Evolutionary conservation across 176 grass and related monocot species (phyloP), one percentile per base, ranked within the genome.

Genomic region (Eleusine coracana): DNA sequence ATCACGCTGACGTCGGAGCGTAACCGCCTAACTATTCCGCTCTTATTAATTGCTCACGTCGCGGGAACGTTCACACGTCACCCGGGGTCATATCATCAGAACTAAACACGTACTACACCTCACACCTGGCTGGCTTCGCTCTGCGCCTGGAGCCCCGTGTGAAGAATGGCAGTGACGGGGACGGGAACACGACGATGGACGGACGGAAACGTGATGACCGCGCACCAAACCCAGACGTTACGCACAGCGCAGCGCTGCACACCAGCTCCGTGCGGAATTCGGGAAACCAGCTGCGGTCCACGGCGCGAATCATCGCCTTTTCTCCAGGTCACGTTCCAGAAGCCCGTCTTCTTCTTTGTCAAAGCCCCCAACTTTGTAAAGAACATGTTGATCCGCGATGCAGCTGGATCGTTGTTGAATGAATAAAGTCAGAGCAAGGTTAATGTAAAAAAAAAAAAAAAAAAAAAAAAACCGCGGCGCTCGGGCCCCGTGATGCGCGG

Each of bases 401-500:
- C 25, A 25, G 25, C 25, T 25, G 25, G 25, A 25, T 25, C 25
- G 25, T 25, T 25, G 25, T 25, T 25, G 25, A 25, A 25, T 25
- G 25, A 25, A 25, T 25, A 25, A 25, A 25, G 25, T 25, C 25
- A 25, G 25, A 25, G 25, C 25, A 25, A 25, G 25, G 25, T 25
- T 25, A 25, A 25, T 25, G 25, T 25, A 25, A 25, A 25, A 25
- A 25, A 25, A 25, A 25, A 25, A 25, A 25, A 25, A 25, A 25
- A 25, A 25, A 25, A 25, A 25, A 25, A 0, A 25, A 25, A 25
- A 25, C 25, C 25, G 73, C 73, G 34, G 38, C 42, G 71, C 45
- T 5, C 23, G 40, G 36, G 54, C 39, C 31, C 78, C 88, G 83
- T 86, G 88, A 90, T 36, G 67, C 29, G 42, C 79, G 88, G 79